Evolutionary conservation across 2,329 filamentous ascomycete species (phyloP).

Genomic region (Colletotrichum truncatum): DNA sequence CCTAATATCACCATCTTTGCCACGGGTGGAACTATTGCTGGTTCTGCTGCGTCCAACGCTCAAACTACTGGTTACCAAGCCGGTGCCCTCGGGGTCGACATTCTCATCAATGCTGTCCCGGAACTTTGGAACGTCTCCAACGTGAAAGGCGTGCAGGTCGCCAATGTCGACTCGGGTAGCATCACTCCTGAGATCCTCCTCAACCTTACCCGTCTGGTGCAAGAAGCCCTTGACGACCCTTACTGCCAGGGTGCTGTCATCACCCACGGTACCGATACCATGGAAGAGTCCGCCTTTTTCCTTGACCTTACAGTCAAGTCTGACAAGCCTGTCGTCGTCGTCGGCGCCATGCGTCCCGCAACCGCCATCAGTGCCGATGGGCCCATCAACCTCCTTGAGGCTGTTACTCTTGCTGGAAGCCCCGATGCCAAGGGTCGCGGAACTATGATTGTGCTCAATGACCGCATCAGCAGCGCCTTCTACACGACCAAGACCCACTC

Average conservation of each 20-base stretch:
- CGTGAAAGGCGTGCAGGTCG: conserved; percentile 61
- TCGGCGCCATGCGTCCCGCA: conserved; percentile 70
- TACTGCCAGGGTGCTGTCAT: conserved; percentile 61
- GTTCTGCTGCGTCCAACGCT: conserved; percentile 54
- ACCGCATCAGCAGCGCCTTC: conserved; percentile 55
- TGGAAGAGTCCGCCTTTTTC: conserved; percentile 73
- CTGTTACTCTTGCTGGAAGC: conserved; percentile 63
- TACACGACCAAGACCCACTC: conserved; percentile 71
- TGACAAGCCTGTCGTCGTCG: conserved; percentile 67
- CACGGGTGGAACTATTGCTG: conserved; percentile 69
- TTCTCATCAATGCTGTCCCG: conserved; percentile 63
- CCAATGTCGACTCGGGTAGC: conserved; percentile 56
- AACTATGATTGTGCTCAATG: conserved; percentile 69
- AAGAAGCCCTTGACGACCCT: conserved; percentile 54
- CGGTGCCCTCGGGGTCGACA: conserved; percentile 55
- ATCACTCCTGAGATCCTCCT: conserved; percentile 60
- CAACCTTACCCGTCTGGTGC: conserved; percentile 56
- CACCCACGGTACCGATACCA: conserved; percentile 72
- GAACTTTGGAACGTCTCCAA: conserved; percentile 63
- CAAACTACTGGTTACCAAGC: conserved; percentile 55
- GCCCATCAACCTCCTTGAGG: conserved; percentile 68
- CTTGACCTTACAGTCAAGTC: conserved; percentile 65
- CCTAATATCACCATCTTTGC: conserved; percentile 67
- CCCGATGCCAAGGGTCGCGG: conserved; percentile 58
- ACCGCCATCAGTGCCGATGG: conserved; percentile 71